These are phyloP conservation scores for Cyanidiococcus yangmingshanensis DNA, from an alignment of 23 red algal species.

Conservation along the genomic window DNA sequence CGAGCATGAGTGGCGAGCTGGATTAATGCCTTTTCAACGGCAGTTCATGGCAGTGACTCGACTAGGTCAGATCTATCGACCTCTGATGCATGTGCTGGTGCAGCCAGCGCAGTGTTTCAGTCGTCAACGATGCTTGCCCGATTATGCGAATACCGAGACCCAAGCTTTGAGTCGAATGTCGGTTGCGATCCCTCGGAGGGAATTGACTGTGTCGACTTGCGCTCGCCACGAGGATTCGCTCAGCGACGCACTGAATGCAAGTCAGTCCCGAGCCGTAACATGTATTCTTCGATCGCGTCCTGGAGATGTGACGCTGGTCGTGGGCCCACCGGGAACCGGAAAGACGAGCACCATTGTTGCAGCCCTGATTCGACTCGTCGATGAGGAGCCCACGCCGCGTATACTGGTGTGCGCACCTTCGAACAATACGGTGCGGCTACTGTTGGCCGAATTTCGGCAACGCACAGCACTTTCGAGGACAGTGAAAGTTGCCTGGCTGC, in stretches of 20 bases:
- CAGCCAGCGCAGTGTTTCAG: background rate
- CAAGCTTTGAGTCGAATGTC: background rate
- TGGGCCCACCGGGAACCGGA: conserved; percentile 74
- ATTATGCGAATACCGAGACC: background rate
- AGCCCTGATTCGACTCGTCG: conserved; percentile 47
- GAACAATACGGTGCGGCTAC: conserved; percentile 74
- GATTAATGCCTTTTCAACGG: background rate
- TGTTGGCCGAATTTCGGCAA: conserved; percentile 46
- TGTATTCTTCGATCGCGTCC: background rate
- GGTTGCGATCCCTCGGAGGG: background rate
- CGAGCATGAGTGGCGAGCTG: background rate
- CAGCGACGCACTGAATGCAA: background rate
- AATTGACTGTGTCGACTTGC: background rate
- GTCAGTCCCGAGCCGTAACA: background rate
- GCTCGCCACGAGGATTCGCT: background rate
- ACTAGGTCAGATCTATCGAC: background rate
- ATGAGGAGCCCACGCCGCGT: conserved; percentile 47
- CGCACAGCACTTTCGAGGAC: conserved; percentile 34
- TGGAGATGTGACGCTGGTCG: background rate
- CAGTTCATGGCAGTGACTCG: background rate
- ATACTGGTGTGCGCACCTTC: conserved; percentile 88
- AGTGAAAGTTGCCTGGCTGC: conserved; percentile 49
- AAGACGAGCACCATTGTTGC: conserved; percentile 66
- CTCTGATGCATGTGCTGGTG: background rate
- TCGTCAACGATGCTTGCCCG: background rate